Conservation (phyloP, 2,329 filamentous ascomycete species). For the Beauveria sp. region DNA sequence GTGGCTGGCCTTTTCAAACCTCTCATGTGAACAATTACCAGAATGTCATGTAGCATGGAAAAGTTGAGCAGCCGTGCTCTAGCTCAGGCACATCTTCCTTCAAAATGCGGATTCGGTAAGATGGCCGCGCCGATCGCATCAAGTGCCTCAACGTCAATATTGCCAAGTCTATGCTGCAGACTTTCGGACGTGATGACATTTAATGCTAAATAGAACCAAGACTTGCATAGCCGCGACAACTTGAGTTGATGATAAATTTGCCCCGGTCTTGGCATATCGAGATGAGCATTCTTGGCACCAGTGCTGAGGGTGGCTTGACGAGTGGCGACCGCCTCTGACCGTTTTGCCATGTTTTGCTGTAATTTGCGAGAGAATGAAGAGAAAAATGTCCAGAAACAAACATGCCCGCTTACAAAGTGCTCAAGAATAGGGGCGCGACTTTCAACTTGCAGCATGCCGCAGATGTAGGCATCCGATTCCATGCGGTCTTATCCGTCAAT, state of each 20-base stretch:
- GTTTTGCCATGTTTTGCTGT: background rate
- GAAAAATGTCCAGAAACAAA: background rate
- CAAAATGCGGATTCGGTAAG: background rate
- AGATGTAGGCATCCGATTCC: background rate
- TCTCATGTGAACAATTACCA: too few species aligned
- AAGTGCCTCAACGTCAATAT: background rate
- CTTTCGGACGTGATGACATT: background rate
- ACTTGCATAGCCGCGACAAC: background rate
- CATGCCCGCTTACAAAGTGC: background rate
- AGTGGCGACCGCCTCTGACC: background rate
- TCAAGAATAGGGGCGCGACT: too few species aligned
- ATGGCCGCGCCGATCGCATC: slow-evolving; percentile 1
- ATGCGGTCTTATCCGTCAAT: background rate
- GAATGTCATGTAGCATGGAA: background rate
- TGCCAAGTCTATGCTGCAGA: too few species aligned
- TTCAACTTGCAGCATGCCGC: background rate
- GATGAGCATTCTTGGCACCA: background rate
- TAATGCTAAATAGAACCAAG: background rate
- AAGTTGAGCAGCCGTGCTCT: too few species aligned
- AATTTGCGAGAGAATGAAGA: too few species aligned
- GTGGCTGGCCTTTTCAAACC: too few species aligned
- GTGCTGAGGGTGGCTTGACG: background rate
- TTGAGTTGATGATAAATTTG: background rate
- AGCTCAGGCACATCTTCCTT: background rate
- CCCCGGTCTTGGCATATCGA: background rate